Conservation (phyloP, 164 flowering plant species). For the Umbilicus rupestris region DNA sequence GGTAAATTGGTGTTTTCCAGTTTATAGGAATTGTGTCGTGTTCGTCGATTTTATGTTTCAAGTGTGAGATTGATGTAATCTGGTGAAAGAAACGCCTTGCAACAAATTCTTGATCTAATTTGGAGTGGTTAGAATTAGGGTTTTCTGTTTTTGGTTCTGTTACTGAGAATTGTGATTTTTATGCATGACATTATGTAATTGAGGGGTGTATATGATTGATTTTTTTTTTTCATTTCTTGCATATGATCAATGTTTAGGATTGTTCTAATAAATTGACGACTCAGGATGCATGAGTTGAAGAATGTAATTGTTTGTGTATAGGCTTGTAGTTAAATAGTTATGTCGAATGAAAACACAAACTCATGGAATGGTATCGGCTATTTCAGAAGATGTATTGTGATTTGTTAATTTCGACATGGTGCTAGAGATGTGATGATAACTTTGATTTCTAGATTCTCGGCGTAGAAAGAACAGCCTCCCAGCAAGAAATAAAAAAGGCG, state of each 20-base stretch:
- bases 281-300: neutral
- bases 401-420: neutral
- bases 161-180: too few species aligned
- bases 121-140: neutral
- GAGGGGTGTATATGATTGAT: neutral
- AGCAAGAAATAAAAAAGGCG: conserved; percentile 86
- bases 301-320: neutral
- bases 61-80: neutral
- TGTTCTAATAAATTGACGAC: neutral
- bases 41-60: neutral
- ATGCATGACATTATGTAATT: too few species aligned
- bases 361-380: neutral
- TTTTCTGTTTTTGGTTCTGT: neutral
- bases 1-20: neutral
- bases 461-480: conserved; percentile 71
- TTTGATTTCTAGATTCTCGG: conserved; percentile 58
- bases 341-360: neutral
- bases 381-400: neutral
- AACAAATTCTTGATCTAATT: neutral
- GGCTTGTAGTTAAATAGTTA: neutral
- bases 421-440: neutral
- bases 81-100: neutral
- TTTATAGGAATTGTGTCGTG: neutral
- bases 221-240: neutral
- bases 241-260: neutral